Evolutionary conservation across 805 yeast species (phyloP), one percentile per base, ranked within the genome.

Genomic region (Lipomyces japonicus): DNA sequence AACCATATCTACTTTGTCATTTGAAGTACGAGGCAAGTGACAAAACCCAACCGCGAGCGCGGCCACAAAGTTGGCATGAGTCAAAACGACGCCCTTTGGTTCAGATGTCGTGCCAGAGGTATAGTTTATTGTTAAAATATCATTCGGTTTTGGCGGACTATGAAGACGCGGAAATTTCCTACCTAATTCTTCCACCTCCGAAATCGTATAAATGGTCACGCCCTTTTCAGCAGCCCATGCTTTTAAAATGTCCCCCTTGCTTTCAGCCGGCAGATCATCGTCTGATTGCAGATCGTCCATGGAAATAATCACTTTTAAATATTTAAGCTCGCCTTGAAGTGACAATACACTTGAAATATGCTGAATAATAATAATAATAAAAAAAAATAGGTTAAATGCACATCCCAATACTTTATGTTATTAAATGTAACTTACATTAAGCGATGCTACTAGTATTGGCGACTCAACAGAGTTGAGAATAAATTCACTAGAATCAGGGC

Each of bases 81-180:
- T 70, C 38, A 78, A 51, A 21, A 75, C 77, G 16, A 80, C 89
- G 46, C 90, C 90, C 66, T 84, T 83, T 42, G 90, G 90, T 16
- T 75, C 66, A 16, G 88, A 88, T 1, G 89, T 82, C 1, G 90
- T 83, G 28, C 90, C 90, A 0, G 86, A 80, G 2, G 90, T 84
- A 64, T 82, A 83, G 5, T 83, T 78, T 42, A 84, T 76, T 16
- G 89, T 81, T 63, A 78, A 80, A 18, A 76, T 41, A 22, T 76
- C 74, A 14, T 77, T 74, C 1, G 81, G 76, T 1, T 65, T 68
- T 23, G 87, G 84, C 10, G 78, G 77, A 36, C 65, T 61, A 51
- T 65, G 61, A 37, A 74, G 68, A 43, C 65, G 61, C 44, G 86
- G 83, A 40, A 76, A 70, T 50, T 74, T 64, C 53, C 57, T 61